Evolutionary conservation across 2,329 filamentous ascomycete genomes (phyloP), one percentile per base, ranked within the genome.

Genomic region (Fusarium guadeloupense): DNA sequence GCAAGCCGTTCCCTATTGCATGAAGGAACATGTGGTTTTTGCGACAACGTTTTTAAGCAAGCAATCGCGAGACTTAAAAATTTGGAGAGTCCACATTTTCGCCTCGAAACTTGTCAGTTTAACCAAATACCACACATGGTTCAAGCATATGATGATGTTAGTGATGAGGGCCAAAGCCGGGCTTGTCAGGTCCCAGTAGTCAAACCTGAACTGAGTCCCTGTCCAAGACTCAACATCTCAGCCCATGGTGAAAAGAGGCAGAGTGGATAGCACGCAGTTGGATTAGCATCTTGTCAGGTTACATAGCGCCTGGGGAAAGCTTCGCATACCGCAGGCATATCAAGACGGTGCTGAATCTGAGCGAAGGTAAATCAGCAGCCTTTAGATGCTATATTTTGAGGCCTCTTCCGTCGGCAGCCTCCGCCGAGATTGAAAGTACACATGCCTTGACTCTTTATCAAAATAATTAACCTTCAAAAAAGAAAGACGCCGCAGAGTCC

Each of bases 1-100:
- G 46, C 51, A 57, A 42, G 45, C 54, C 38, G 37, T 47, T 41
- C 60, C 54, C 40, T 53, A 34, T 43, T 64, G 42, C 42, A 56
- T 31, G 41, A 52, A 53, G 51, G 38, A 53, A 48, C 56, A 51
- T 44, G 52, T 45, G 47, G 55, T 40, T 39, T 17, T 28, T 13
- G 47, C 21, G 21, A 19, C 13, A 25, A 43, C 26, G 23, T 46
- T 41, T 5, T 28, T 25, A 25, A 20, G 19, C 25, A 28, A 14
- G n/a, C 12, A 28, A 23, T 21, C 30, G 37, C 41, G 20, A 26
- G 35, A 26, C 43, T 16, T 16, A n/a, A 8, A 20, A 37, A n/a
- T 38, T 19, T 16, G 12, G 6, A 25, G 16, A 21, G 17, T 17
- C 14, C 21, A n/a, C 17, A 17, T 46, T 38, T 12, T 35, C 26